Percentiles rank a stretch among this genome's conserved stretches.
phyloP scores from a whole-genome alignment of 495 filamentous ascomycete species.

The Tuber brumale region DNA sequence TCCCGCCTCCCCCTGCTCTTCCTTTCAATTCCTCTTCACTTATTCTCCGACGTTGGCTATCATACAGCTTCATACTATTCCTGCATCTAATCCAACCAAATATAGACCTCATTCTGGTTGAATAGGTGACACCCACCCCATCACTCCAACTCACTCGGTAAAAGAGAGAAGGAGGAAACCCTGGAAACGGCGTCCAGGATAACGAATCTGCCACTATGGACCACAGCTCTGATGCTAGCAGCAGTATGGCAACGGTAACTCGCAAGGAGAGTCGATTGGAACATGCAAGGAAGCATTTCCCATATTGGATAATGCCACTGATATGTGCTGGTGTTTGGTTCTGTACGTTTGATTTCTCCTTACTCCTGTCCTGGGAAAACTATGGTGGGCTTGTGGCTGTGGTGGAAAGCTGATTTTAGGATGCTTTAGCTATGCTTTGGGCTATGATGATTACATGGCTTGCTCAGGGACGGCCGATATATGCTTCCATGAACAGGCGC shows the following conservation, averaged over 20 bases:
- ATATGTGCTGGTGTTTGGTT: slow-evolving; percentile 77
- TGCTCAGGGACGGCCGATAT: slow-evolving; percentile 53
- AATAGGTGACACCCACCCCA: background rate
- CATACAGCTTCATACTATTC: background rate
- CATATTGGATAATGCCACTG: slow-evolving; percentile 70
- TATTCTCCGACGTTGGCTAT: background rate
- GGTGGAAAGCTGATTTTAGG: background rate
- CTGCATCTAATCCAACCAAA: background rate
- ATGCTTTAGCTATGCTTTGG: slow-evolving; percentile 54
- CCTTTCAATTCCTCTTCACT: background rate
- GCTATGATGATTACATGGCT: slow-evolving; percentile 68
- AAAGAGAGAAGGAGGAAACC: background rate
- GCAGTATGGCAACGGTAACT: background rate
- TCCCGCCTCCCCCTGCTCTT: background rate
- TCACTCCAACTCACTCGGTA: background rate
- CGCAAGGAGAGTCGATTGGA: slow-evolving; percentile 28
- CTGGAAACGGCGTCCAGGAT: background rate
- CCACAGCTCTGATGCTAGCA: background rate
- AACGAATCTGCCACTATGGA: background rate
- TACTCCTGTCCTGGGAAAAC: background rate
- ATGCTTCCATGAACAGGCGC: slow-evolving; percentile 56
- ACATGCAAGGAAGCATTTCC: slow-evolving; percentile 44
- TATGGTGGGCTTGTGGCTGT: background rate
- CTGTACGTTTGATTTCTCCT: slow-evolving; percentile 45
- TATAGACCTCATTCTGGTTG: background rate